Conservation (phyloP, 1,284 basidiomycete genomes). For the Coniophora puteana region DNA sequence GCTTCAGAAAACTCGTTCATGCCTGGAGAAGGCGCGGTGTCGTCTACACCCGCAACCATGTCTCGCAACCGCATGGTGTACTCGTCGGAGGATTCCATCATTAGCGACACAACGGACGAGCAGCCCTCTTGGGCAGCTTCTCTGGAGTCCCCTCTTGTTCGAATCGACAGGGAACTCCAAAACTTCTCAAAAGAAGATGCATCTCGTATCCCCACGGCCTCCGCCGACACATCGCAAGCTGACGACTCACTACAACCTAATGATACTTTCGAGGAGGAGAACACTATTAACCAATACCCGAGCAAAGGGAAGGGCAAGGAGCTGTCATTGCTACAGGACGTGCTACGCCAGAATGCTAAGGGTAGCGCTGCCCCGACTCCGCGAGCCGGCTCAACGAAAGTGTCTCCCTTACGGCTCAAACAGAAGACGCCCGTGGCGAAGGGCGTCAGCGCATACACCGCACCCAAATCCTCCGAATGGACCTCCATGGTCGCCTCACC, state of each 20-base stretch:
- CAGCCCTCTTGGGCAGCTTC: constrained; percentile 63
- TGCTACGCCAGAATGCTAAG: constrained; percentile 47
- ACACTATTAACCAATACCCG: constrained; percentile 23
- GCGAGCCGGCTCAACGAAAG: constrained; percentile 33
- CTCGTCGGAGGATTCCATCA: constrained; percentile 35
- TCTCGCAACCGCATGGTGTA: constrained; percentile 32
- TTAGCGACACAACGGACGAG: constrained; percentile 38
- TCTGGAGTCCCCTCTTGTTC: constrained; percentile 73
- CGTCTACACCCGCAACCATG: constrained; percentile 68
- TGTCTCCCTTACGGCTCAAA: constrained; percentile 36
- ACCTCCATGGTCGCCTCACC: constrained; percentile 47
- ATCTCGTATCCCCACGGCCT: constrained; percentile 16
- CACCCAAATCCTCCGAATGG: constrained; percentile 51
- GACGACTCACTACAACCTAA: constrained; percentile 21
- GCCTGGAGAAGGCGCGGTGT: constrained; percentile 61
- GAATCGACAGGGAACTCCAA: constrained; percentile 65
- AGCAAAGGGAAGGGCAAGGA: constrained; percentile 47
- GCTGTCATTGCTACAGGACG: constrained; percentile 42
- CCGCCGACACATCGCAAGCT: constrained; percentile 16
- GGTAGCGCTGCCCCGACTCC: constrained; percentile 26
- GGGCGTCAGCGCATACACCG: constrained; percentile 60
- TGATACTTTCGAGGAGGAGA: constrained; percentile 31
- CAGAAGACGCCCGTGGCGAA: constrained; percentile 56
- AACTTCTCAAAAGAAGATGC: constrained; percentile 46
- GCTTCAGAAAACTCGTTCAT: constrained; percentile 66